Evolutionary conservation across 2,329 filamentous ascomycete genomes (phyloP).

Genomic region (Fusarium sulawesiense): DNA sequence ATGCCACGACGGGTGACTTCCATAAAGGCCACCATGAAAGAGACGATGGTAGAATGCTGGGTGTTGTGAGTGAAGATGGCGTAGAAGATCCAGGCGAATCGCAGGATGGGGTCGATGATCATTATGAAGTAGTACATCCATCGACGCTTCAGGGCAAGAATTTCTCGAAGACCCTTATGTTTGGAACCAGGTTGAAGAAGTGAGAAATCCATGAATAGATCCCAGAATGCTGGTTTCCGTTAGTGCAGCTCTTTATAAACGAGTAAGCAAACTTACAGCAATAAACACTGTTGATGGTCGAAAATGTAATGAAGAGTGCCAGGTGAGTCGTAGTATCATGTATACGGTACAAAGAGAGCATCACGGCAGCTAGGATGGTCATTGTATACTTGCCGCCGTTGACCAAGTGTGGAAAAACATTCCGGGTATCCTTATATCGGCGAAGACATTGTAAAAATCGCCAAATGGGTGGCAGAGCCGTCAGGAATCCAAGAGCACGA

Average conservation of each 20-base stretch:
- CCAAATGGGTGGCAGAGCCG: conserved; percentile 86
- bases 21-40: conserved; percentile 80
- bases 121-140: conserved; percentile 93
- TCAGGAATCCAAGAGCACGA: conserved; percentile 85
- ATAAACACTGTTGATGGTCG: conserved; percentile 85
- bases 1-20: conserved; percentile 88
- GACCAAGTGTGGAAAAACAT: conserved; percentile 90
- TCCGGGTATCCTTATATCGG: conserved; percentile 86
- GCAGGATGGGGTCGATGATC: conserved; percentile 82
- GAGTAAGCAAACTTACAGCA: conserved; percentile 66
- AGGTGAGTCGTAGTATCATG: conserved; percentile 66
- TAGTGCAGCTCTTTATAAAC: conserved; percentile 1
- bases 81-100: conserved; percentile 96
- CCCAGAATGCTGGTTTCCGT: conserved; percentile 77
- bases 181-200: conserved; percentile 81
- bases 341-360: conserved; percentile 86
- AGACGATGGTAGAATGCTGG: conserved; percentile 85
- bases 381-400: conserved; percentile 93
- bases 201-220: conserved; percentile 95
- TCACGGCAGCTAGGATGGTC: conserved; percentile 83
- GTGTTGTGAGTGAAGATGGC: conserved; percentile 82
- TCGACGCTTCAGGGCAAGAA: conserved; percentile 79
- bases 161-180: conserved; percentile 77
- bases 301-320: conserved; percentile 82
- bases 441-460: conserved; percentile 90